Evolutionary conservation across 768 basidiomycete species (phyloP).

Genomic region (Kwoniella mangroviensis): DNA sequence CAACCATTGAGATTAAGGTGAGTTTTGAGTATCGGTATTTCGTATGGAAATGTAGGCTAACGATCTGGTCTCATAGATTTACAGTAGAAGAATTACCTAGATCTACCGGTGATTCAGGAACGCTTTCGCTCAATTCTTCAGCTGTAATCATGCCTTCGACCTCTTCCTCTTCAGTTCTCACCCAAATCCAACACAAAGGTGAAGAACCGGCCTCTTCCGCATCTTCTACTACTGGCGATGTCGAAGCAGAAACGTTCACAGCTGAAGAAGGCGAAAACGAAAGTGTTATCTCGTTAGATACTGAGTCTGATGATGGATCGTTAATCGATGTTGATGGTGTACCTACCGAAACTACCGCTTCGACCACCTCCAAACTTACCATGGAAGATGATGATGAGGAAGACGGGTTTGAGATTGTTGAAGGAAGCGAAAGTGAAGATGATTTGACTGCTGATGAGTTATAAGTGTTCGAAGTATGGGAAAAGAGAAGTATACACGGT

Average conservation of each 20-base stretch:
- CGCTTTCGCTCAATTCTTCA: conserved; percentile 34
- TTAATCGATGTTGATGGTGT: conserved; percentile 55
- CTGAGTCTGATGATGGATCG: conserved; percentile 11
- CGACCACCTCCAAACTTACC: conserved; percentile 11
- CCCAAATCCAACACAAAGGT: not conserved
- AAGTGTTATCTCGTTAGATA: conserved; percentile 21
- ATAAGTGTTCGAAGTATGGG: not conserved
- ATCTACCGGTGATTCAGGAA: conserved; percentile 9
- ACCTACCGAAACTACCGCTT: conserved; percentile 58
- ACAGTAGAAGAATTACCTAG: conserved; percentile 32
- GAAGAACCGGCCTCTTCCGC: not conserved
- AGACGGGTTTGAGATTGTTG: conserved; percentile 45
- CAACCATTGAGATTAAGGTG: conserved; percentile 51
- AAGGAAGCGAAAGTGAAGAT: conserved; percentile 38
- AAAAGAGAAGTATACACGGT: not conserved
- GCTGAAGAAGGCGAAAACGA: conserved; percentile 24
- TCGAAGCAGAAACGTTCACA: not conserved
- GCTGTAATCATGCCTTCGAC: conserved; percentile 51
- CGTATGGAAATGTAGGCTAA: not conserved
- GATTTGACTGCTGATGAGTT: conserved; percentile 34
- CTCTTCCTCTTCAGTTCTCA: conserved; percentile 10
- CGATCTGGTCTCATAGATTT: conserved; percentile 27
- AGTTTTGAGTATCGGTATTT: conserved; percentile 3
- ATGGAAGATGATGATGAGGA: conserved; percentile 18
- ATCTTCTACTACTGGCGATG: not conserved